phyloP scores from a whole-genome alignment of 2,329 filamentous ascomycete species.

The Balansia obtecta region DNA sequence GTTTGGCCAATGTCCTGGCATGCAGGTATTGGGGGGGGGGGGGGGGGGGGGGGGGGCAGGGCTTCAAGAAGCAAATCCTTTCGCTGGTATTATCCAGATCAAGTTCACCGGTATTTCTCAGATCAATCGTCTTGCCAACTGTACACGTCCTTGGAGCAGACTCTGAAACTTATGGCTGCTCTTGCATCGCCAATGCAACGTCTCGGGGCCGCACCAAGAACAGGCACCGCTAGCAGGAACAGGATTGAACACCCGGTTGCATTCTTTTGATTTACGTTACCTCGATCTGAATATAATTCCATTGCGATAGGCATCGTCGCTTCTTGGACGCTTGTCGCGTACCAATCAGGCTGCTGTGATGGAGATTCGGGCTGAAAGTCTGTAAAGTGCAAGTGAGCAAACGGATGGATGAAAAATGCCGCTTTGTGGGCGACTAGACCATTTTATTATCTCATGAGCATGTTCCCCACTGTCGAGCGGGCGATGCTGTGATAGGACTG shows the following conservation, averaged over 20 bases:
- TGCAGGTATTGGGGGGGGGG: conserved; percentile 17
- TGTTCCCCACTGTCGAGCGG: conserved; percentile 1
- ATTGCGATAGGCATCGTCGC: conserved; percentile 18
- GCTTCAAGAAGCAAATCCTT: conserved; percentile 66
- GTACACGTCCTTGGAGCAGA: not conserved
- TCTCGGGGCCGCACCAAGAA: not conserved
- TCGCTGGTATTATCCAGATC: conserved; percentile 81
- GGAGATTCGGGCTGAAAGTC: not conserved
- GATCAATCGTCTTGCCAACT: conserved; percentile 27
- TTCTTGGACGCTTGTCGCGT: conserved; percentile 11
- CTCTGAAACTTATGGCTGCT: not conserved
- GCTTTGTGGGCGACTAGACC: not conserved
- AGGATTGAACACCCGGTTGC: conserved; percentile 33
- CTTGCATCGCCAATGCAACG: not conserved
- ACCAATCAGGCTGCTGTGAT: conserved; percentile 4
- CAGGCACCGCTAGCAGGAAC: not conserved
- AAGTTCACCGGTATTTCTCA: conserved; percentile 78
- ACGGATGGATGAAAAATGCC: not conserved
- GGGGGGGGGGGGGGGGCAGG: not conserved
- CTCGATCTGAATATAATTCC: conserved; percentile 27
- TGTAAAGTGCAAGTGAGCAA: no score
- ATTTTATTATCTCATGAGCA: not conserved
- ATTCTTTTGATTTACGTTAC: conserved; percentile 30
- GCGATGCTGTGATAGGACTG: conserved; percentile 1
- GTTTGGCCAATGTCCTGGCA: conserved; percentile 22